Conservation (phyloP, 331 rosid genomes). For the Malus hybrid region DNA sequence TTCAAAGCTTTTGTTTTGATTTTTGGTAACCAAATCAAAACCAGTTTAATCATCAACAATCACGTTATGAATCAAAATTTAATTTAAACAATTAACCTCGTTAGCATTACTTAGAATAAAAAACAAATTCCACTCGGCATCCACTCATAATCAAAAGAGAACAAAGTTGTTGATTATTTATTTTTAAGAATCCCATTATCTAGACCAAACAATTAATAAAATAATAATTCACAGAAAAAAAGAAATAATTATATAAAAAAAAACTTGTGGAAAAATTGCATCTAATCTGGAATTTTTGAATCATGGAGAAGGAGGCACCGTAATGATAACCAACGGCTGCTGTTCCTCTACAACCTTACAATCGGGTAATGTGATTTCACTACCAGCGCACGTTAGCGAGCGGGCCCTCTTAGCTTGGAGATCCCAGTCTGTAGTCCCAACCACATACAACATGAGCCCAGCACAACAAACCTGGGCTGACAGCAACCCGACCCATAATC, state of each 20-base stretch:
- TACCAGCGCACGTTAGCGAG: constrained; percentile 27
- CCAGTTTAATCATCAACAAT: no score
- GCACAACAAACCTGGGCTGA: constrained; percentile 88
- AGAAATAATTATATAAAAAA: not conserved
- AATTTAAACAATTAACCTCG: no score
- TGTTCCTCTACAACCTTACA: constrained; percentile 1
- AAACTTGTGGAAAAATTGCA: constrained; percentile 8
- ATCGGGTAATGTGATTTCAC: constrained; percentile 1
- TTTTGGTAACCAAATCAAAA: not conserved
- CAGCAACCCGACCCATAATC: constrained; percentile 79
- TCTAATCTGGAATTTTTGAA: not conserved
- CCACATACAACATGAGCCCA: constrained; percentile 58
- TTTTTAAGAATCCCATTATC: not conserved
- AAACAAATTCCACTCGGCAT: not conserved
- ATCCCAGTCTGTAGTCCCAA: constrained; percentile 84
- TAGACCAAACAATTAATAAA: not conserved
- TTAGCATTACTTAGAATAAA: no score
- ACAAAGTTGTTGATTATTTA: not conserved
- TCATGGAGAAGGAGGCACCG: constrained; percentile 14
- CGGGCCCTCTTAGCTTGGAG: constrained; percentile 53
- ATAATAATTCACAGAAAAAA: constrained; percentile 2
- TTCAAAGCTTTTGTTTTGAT: not conserved
- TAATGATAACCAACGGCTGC: constrained; percentile 26
- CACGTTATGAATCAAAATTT: no score
- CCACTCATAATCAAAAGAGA: not conserved